phyloP scores from a whole-genome alignment of 1,284 basidiomycete genomes.

The Puccinia triticina region DNA sequence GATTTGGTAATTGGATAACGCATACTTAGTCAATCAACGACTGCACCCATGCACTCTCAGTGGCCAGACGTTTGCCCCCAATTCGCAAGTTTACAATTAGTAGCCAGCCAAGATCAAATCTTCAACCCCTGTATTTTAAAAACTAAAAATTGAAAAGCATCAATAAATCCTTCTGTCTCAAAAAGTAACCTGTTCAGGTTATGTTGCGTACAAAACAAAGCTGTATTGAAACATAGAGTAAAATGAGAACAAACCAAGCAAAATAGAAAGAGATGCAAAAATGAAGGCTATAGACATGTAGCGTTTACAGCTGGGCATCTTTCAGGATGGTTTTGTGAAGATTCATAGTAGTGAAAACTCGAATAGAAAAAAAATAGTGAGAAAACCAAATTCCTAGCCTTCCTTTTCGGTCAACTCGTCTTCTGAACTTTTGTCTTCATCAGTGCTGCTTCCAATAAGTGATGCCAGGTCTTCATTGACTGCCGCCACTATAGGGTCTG shows the following conservation, averaged over 20 bases:
- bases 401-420: constrained; percentile 33
- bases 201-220: neutral
- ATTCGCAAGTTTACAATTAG: no score
- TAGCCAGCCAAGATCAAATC: no score
- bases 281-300: neutral
- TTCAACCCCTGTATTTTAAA: no score
- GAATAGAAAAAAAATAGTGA: neutral
- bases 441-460: constrained; percentile 42
- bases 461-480: constrained; percentile 40
- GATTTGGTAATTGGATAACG: constrained; percentile 31
- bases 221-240: neutral
- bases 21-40: no score
- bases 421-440: constrained; percentile 34
- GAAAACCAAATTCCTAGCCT: constrained; percentile 1
- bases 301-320: neutral
- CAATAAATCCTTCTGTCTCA: no score
- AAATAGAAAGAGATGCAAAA: neutral
- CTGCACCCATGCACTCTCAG: no score
- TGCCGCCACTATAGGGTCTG: constrained; percentile 8
- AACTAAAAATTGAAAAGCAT: no score
- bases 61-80: no score
- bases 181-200: no score
- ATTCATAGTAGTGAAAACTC: no score
- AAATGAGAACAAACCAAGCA: neutral
- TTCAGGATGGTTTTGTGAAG: no score